Evolutionary conservation across 2,329 filamentous ascomycete species (phyloP).

Genomic region (Alternaria consortialis): DNA sequence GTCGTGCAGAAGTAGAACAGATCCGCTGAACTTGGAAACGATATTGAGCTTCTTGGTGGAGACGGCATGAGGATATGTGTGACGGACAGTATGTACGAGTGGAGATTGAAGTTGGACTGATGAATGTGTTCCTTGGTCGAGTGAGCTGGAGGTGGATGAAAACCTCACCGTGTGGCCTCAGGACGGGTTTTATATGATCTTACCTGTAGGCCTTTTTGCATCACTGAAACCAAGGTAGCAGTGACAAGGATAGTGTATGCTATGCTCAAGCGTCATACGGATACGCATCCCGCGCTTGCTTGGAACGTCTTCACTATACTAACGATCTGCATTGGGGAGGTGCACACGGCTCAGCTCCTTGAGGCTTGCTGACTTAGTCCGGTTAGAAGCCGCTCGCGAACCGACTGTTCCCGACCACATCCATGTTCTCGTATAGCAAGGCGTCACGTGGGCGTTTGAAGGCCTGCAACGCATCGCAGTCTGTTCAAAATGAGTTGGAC

Average conservation of each 20-base stretch:
- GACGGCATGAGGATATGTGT: slow-evolving; percentile 40
- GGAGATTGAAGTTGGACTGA: background rate
- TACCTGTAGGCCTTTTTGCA: slow-evolving; percentile 17
- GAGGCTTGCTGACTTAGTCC: slow-evolving; percentile 25
- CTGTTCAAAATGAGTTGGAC: slow-evolving; percentile 1
- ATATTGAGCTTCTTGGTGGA: slow-evolving; percentile 43
- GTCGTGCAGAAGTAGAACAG: slow-evolving; percentile 51
- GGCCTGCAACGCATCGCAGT: slow-evolving; percentile 4
- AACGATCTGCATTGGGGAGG: slow-evolving; percentile 29
- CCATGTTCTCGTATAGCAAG: slow-evolving; percentile 8
- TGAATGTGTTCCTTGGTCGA: background rate
- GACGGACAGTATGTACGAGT: background rate
- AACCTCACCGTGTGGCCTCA: slow-evolving; percentile 26
- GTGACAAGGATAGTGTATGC: slow-evolving; percentile 19
- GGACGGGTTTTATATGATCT: slow-evolving; percentile 36
- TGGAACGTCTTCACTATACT: slow-evolving; percentile 30
- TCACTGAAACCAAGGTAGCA: slow-evolving; percentile 16
- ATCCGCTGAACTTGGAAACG: slow-evolving; percentile 47
- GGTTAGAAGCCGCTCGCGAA: slow-evolving; percentile 25
- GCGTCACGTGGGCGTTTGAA: background rate
- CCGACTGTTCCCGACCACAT: slow-evolving; percentile 22
- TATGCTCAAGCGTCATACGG: slow-evolving; percentile 35
- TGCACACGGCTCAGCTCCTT: slow-evolving; percentile 30
- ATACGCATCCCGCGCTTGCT: slow-evolving; percentile 37
- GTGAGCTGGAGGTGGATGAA: slow-evolving; percentile 15